Evolutionary conservation across 495 filamentous ascomycete species (phyloP), one percentile per base, ranked within the genome.

Genomic region (Annulohypoxylon stygium): DNA sequence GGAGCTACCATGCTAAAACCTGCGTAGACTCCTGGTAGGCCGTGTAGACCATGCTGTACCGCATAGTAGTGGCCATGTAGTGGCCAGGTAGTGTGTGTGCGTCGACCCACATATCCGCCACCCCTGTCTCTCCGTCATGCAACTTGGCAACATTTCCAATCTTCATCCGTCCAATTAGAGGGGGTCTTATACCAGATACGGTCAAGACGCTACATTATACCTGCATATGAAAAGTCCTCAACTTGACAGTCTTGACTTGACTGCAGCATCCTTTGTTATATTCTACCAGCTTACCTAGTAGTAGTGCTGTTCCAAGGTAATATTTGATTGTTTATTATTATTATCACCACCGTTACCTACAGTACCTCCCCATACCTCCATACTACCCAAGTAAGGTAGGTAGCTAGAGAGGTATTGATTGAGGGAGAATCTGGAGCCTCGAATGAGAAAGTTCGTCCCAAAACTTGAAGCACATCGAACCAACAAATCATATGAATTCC

Each of bases 111-210:
- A 63, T 64, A 69, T 57, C 57, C 60, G 11, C 34, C 11, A 36
- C 51, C 71, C 66, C 57, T 75, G 63, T 70, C 72, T 65, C 72
- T 75, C 67, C 67, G 53, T 71, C 64, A 75, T 75, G 72, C 72
- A 70, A 75, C 72, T 75, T 75, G 72, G 72, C 72, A 75, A 71
- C 51, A 75, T 68, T 33, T 54, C 23, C 23, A 51, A 54, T 54
- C 23, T 54, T 75, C 72, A 70, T 70, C 67, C 71, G 59, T 62
- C 67, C 67, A 71, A 75, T 75, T 68, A 64, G 63, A 71, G 39
- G 62, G 36, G 53, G 34, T 23, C 39, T 64, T 20, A 51, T 64
- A 70, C 67, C 67, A 61, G 53, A 75, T 75, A 54, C 53, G 72
- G 67, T 70, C 64, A 70, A 75, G 63, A 61, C 37, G 58, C 33